Evolutionary conservation across 1,284 basidiomycete genomes (phyloP).

Genomic region (Ganoderma meredithae): DNA sequence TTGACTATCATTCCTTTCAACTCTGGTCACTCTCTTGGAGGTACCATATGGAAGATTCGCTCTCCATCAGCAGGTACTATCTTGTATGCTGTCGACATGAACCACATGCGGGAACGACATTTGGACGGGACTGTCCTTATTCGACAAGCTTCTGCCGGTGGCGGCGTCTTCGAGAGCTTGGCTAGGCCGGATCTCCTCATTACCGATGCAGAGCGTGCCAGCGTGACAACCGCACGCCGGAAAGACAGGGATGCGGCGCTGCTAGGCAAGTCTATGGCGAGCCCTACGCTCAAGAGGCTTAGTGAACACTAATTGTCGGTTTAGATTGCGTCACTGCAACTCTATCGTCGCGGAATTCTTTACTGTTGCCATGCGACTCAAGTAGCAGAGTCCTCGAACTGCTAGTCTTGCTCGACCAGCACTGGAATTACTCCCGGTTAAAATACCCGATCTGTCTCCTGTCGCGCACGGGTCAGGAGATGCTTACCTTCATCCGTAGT

Average conservation of each 20-base stretch:
- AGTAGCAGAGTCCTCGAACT: slow-evolving; percentile 94
- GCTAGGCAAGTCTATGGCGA: slow-evolving; percentile 64
- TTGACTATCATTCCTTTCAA: slow-evolving; percentile 97
- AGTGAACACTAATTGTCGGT: slow-evolving; percentile 10
- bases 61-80: slow-evolving; percentile 97
- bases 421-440: slow-evolving; percentile 91
- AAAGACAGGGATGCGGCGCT: slow-evolving; percentile 93
- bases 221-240: slow-evolving; percentile 84
- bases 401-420: slow-evolving; percentile 94
- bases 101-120: slow-evolving; percentile 97
- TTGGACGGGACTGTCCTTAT: slow-evolving; percentile 93
- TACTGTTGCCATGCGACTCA: slow-evolving; percentile 93
- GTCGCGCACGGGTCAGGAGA: slow-evolving; percentile 90
- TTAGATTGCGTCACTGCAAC: slow-evolving; percentile 88
- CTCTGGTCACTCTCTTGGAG: slow-evolving; percentile 95
- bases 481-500: slow-evolving; percentile 93
- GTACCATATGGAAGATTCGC: slow-evolving; percentile 98
- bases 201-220: slow-evolving; percentile 88
- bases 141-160: slow-evolving; percentile 60
- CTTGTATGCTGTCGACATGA: slow-evolving; percentile 95
- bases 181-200: slow-evolving; percentile 92
- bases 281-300: not conserved
- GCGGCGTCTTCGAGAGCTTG: slow-evolving; percentile 87
- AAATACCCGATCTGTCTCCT: slow-evolving; percentile 92
- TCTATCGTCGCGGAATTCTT: slow-evolving; percentile 76